Conservation (phyloP, 2,329 filamentous ascomycete species). For the Microdochium paspali region DNA sequence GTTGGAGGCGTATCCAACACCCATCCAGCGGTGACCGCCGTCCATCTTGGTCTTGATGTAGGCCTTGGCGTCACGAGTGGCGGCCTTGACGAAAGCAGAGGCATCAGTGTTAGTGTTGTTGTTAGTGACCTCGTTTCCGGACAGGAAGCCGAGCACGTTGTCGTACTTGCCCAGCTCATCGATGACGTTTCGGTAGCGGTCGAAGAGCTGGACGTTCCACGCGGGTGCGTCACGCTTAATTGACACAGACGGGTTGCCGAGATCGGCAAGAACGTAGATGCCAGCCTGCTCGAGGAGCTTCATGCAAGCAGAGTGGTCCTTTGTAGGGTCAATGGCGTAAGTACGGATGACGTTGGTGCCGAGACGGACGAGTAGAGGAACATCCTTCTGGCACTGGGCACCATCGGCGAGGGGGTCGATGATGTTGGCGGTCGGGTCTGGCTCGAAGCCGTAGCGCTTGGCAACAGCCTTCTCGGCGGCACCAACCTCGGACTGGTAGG, state of each 20-base stretch:
- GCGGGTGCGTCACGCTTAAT: conserved; percentile 59
- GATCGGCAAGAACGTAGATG: conserved; percentile 70
- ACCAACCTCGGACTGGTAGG: conserved; percentile 61
- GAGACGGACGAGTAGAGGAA: conserved; percentile 56
- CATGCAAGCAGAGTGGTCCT: conserved; percentile 65
- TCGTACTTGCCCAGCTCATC: conserved; percentile 60
- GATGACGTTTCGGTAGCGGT: conserved; percentile 61
- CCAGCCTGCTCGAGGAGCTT: conserved; percentile 56
- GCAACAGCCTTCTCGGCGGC: conserved; percentile 24
- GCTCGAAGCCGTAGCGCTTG: conserved; percentile 38
- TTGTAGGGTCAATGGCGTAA: conserved; percentile 62
- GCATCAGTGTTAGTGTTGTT: conserved; percentile 63
- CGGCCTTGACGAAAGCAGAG: conserved; percentile 72
- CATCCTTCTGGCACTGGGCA: conserved; percentile 56
- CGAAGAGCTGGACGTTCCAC: conserved; percentile 62
- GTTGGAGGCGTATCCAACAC: conserved; percentile 72
- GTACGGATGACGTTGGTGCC: conserved; percentile 69
- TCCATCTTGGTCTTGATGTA: conserved; percentile 58
- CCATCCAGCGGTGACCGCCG: conserved; percentile 54
- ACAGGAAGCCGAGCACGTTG: conserved; percentile 76
- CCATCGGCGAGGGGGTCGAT: conserved; percentile 58
- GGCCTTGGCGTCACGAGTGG: conserved; percentile 69
- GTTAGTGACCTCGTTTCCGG: conserved; percentile 76
- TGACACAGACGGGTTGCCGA: conserved; percentile 59
- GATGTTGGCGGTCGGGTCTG: neutral